Base-by-base conservation (phyloP, 1,284 basidiomycete genomes). In the Boletus mariae region DNA sequence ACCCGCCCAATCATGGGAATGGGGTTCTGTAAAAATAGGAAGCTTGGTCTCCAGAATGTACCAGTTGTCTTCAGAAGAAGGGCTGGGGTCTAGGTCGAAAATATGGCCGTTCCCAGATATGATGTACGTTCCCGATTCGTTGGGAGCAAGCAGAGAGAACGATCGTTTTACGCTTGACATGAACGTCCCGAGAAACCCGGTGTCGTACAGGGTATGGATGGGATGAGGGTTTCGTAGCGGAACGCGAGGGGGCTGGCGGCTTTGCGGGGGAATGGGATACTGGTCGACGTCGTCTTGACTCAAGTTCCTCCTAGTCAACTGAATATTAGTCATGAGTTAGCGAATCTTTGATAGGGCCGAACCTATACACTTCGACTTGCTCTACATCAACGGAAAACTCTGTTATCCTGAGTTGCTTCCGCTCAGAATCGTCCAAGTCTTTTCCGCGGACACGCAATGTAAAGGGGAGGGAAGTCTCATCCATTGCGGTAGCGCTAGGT, bases 351-450 rank as follows among this genome's bases (percentile, higher is more conserved):
- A 54, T 48, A 32, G 32, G 52, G 28, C 66, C 79, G 50, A 60
- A 89, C 87, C 84, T 77, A 67, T 78, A 84, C 51, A 75, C 74
- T 61, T 91, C 89, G 34, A 71, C 69, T 58, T 91, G 89, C 44
- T 79, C 66, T 15, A 88, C 58, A 47, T 83, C 75, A 5, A 85
- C 65, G 4, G 72, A 67, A 59, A 90, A 80, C 9, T 75, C 76
- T 31, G 75, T 72, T 15, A 89, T 59, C 52, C 78, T 78, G 12
- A 92, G 64, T 40, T 74, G 74, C 57, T 75, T 70, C 61, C 79
- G 75, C 42, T 83, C 73, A 5, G 67, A 70, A 35, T 69, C 67
- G 0, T 74, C 63, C 49, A 87, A 62, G 45, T 73, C 76, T 52
- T 78, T 74, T 11, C 80, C 78, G n/a, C 84, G 79, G 42, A 92